phyloP scores from a whole-genome alignment of 768 basidiomycete genomes.

The Hericium alpestre region DNA sequence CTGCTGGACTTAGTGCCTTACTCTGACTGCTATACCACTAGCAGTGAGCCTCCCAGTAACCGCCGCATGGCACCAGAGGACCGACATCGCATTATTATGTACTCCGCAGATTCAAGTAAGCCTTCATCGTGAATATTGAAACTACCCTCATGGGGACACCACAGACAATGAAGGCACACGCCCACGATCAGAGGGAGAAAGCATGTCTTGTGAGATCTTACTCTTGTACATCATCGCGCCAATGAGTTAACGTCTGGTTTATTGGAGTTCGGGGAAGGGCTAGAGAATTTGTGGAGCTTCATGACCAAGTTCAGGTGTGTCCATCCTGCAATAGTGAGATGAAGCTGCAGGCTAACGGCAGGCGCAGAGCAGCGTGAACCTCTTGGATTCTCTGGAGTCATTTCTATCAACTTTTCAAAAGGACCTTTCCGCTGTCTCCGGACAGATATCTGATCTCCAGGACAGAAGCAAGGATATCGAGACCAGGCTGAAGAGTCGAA shows the following conservation, averaged over 20 bases:
- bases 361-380: slow-evolving; percentile 67
- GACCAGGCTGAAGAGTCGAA: slow-evolving; percentile 68
- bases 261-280: slow-evolving; percentile 30
- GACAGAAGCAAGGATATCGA: slow-evolving; percentile 87
- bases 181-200: background rate
- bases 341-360: background rate
- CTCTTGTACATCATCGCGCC: background rate
- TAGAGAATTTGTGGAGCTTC: slow-evolving; percentile 75
- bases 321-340: background rate
- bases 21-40: too few relatives aligned
- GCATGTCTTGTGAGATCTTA: slow-evolving; percentile 2
- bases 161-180: background rate
- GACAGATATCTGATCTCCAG: slow-evolving; percentile 92
- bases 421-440: slow-evolving; percentile 89
- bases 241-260: background rate
- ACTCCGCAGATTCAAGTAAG: too few relatives aligned
- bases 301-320: slow-evolving; percentile 77
- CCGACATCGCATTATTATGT: too few relatives aligned
- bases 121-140: too few relatives aligned
- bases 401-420: slow-evolving; percentile 94
- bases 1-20: too few relatives aligned
- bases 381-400: slow-evolving; percentile 79
- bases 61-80: too few relatives aligned
- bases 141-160: too few relatives aligned
- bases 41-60: too few relatives aligned